Conservation (phyloP, 2,329 filamentous ascomycete genomes). For the Blastomyces gilchristii region DNA sequence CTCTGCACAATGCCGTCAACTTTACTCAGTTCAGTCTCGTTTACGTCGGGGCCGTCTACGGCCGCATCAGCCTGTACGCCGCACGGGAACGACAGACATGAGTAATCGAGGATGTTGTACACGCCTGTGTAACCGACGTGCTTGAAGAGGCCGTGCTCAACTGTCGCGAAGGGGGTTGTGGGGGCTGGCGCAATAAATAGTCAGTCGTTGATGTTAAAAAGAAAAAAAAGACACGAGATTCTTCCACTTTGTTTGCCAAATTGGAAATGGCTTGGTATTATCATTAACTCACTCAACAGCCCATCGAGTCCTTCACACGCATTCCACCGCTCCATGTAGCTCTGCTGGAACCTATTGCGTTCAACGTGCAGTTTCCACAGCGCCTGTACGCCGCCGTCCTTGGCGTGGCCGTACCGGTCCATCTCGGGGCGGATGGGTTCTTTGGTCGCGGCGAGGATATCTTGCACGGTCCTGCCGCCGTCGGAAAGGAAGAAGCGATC, state of each 20-base stretch:
- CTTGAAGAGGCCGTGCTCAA: slow-evolving; percentile 36
- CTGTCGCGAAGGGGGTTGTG: slow-evolving; percentile 34
- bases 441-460: slow-evolving; percentile 18
- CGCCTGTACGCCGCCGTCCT: slow-evolving; percentile 35
- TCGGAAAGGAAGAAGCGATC: slow-evolving; percentile 37
- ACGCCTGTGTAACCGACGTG: slow-evolving; percentile 39
- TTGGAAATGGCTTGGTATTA: neutral
- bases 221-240: neutral
- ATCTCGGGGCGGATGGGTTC: slow-evolving; percentile 41
- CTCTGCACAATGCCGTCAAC: slow-evolving; percentile 37
- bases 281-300: slow-evolving; percentile 14
- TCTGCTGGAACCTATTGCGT: slow-evolving; percentile 24
- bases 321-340: slow-evolving; percentile 30
- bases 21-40: slow-evolving; percentile 30
- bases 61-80: slow-evolving; percentile 39
- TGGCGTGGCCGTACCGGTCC: slow-evolving; percentile 34
- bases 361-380: slow-evolving; percentile 43
- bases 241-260: neutral
- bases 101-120: slow-evolving; percentile 50
- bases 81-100: slow-evolving; percentile 45
- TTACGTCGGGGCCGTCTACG: slow-evolving; percentile 34
- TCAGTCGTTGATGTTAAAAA: neutral
- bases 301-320: slow-evolving; percentile 36
- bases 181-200: slow-evolving; percentile 27
- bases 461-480: slow-evolving; percentile 37